Conservation (phyloP, 805 yeast species). For the Pichia kluyveri region DNA sequence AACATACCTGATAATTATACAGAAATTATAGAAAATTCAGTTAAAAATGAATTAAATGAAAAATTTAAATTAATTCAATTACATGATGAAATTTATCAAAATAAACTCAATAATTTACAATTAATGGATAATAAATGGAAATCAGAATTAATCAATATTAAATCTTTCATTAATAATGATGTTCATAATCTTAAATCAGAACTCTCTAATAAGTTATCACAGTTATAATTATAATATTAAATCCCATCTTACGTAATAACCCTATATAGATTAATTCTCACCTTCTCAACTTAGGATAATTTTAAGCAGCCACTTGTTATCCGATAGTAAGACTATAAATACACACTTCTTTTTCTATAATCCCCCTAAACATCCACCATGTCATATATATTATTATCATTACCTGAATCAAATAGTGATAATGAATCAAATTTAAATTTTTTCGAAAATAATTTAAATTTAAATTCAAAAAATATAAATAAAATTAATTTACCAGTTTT, state of each 20-base stretch:
- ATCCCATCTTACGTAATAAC: too few species aligned
- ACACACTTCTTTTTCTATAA: too few species aligned
- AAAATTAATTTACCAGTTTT: slow-evolving; percentile 67
- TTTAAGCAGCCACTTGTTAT: too few species aligned
- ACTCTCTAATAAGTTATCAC: neutral
- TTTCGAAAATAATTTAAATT: slow-evolving; percentile 46
- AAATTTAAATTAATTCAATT: slow-evolving; percentile 22
- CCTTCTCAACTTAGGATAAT: too few species aligned
- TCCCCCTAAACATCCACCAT: too few species aligned
- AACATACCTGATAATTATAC: slow-evolving; percentile 13
- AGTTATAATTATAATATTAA: too few species aligned
- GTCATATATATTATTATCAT: slow-evolving; percentile 8
- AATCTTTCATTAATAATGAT: slow-evolving; percentile 18
- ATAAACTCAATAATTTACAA: slow-evolving; percentile 15
- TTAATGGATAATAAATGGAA: slow-evolving; percentile 22
- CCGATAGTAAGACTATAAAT: too few species aligned
- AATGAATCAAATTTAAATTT: slow-evolving; percentile 30
- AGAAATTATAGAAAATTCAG: slow-evolving; percentile 10
- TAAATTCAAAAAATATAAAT: slow-evolving; percentile 50
- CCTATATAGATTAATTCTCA: too few species aligned
- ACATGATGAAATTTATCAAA: slow-evolving; percentile 19
- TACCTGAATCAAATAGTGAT: slow-evolving; percentile 22
- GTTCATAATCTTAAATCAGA: slow-evolving; percentile 9
- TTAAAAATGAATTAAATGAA: slow-evolving; percentile 17
- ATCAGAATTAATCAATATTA: slow-evolving; percentile 15